Base-by-base conservation (phyloP, 2,329 filamentous ascomycete species). In the Lachnum nothofagi region DNA sequence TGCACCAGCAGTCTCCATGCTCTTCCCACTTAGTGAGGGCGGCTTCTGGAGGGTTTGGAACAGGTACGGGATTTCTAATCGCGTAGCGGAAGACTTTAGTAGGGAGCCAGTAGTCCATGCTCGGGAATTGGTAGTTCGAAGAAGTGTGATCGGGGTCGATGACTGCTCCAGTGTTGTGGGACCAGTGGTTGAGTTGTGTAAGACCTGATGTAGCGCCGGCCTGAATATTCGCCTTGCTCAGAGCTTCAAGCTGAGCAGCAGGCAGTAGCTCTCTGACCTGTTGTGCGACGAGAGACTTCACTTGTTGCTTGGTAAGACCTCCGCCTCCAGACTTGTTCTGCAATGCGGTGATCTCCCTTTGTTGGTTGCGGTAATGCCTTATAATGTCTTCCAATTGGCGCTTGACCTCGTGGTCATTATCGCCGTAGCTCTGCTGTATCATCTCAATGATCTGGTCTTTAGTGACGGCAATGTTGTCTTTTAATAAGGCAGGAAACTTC, bases 1-100 rank as follows among this genome's bases (percentile, higher is more conserved):
- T 82, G 66, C 91, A 97, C 86, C 89, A 97, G 67, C 89, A 94
- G 53, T 97, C 87, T 17, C 86, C 88, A 27, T 85, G 77, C 42
- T 95, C 87, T 8, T 82, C 72, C 89, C 91, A 95, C 3, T 73
- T 69, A 1, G 68, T 64, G 2, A 95, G 73, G 1, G 86, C 88
- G 0, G 73, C 66, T n/a, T 70, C 60, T 0, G 76, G 74, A 1
- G 74, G 69, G 17, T 65, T 60, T 3, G 63, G 53, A 17, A 46
- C 9, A 34, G 64, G 46, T 27, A 62, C 27, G 4, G 57, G 46
- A 31, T 57, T 60, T 9, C 31, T 44, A 49, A 58, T 49, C 49
- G 60, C 57, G 25, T 58, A 62, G 41, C 57, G 57, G 41, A 57
- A 52, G 9, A 37, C 31, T 25, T 62, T 60, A 14, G 54, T 59